Conservation (phyloP, 129 eudicot species). For the Dittrichia graveolens region DNA sequence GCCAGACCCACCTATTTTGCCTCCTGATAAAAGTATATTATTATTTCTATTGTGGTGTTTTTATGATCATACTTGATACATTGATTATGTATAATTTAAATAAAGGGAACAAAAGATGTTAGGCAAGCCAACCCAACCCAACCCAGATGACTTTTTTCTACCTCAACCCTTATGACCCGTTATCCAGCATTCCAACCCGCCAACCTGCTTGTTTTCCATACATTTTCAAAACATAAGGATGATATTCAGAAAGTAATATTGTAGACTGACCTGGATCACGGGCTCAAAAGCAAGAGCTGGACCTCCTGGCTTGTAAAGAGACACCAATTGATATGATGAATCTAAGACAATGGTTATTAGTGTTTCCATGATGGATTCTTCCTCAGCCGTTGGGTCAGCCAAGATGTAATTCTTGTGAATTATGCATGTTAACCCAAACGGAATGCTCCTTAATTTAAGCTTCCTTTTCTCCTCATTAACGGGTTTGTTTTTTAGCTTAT, state of each 20-base stretch:
- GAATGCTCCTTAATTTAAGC: slow-evolving; percentile 58
- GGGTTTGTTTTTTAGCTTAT: slow-evolving; percentile 57
- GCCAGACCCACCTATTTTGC: too few species aligned
- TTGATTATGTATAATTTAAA: neutral
- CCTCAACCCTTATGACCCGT: neutral
- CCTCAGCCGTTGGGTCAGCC: slow-evolving; percentile 93
- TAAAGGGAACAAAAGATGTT: neutral
- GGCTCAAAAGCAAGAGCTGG: slow-evolving; percentile 66
- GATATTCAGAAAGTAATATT: neutral
- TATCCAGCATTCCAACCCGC: neutral
- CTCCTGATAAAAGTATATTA: too few species aligned
- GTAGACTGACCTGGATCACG: slow-evolving; percentile 62
- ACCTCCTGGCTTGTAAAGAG: slow-evolving; percentile 91
- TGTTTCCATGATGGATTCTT: slow-evolving; percentile 89
- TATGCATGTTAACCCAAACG: slow-evolving; percentile 70
- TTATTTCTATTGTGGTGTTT: too few species aligned
- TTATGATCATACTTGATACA: neutral
- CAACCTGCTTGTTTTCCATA: neutral
- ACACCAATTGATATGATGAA: slow-evolving; percentile 72
- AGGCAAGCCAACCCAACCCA: neutral
- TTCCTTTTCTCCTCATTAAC: slow-evolving; percentile 80
- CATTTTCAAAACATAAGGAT: neutral
- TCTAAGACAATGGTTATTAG: slow-evolving; percentile 72
- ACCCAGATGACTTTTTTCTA: neutral
- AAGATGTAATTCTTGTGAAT: slow-evolving; percentile 83